A percentile compares a stretch with the other conserved stretches of the same genome.
These are phyloP conservation scores for Solanum peruvianum DNA, from an alignment of 257 asterid genomes.

Conservation along the genomic window DNA sequence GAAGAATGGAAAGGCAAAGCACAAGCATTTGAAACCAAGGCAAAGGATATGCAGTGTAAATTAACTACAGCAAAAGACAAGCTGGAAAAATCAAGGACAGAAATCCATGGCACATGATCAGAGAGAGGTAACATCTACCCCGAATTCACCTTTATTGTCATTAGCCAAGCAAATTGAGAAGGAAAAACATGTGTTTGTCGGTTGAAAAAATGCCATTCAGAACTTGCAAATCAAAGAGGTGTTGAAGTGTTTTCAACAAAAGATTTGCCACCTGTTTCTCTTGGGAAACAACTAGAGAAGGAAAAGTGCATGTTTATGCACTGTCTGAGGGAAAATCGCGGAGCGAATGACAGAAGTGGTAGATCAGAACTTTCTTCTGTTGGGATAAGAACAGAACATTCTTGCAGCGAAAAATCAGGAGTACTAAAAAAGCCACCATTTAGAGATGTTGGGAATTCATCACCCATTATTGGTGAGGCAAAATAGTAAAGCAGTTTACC, in stretches of 20 bases:
- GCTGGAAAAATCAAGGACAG: conserved; percentile 14
- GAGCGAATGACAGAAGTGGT: neutral
- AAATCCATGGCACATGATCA: neutral
- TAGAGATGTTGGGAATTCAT: conserved; percentile 37
- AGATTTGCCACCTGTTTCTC: conserved; percentile 32
- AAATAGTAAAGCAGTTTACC: conserved; percentile 15
- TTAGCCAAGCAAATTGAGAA: conserved; percentile 23
- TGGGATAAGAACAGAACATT: conserved; percentile 8
- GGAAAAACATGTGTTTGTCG: conserved; percentile 14
- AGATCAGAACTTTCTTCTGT: conserved; percentile 8
- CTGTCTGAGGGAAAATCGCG: conserved; percentile 21
- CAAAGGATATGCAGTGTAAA: conserved; percentile 17
- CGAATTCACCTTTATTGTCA: conserved; percentile 10
- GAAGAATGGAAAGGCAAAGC: conserved; percentile 64
- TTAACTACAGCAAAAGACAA: conserved; percentile 20
- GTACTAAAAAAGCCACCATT: conserved; percentile 23
- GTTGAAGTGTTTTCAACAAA: neutral
- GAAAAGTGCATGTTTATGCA: conserved; percentile 41
- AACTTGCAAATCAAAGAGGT: neutral
- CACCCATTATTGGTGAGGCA: conserved; percentile 20
- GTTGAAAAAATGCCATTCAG: neutral
- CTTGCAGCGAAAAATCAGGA: conserved; percentile 2
- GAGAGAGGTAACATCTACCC: neutral
- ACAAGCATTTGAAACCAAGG: conserved; percentile 34
- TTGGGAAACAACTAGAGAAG: conserved; percentile 60